Evolutionary conservation across 805 yeast species (phyloP).

Genomic region (Candida coquimbonensis): DNA sequence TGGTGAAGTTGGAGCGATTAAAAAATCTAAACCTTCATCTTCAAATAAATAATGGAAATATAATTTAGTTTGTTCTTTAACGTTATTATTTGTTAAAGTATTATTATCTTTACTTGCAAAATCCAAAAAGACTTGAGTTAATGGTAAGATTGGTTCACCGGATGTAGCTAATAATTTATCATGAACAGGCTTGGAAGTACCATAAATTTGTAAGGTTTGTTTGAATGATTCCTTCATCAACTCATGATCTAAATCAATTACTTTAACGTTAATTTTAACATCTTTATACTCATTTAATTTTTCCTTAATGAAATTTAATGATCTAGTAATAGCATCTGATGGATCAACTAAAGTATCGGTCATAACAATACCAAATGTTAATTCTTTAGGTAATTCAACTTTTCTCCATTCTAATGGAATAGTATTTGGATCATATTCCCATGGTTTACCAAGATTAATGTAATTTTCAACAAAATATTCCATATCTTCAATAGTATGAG

Average conservation of each 20-base stretch:
- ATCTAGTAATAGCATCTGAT: slow-evolving; percentile 56
- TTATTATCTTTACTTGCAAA: slow-evolving; percentile 52
- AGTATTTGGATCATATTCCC: slow-evolving; percentile 39
- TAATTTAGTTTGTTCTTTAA: slow-evolving; percentile 52
- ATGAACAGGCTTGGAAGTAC: slow-evolving; percentile 47
- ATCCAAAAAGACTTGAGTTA: slow-evolving; percentile 56
- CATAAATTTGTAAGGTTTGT: slow-evolving; percentile 55
- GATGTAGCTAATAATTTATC: slow-evolving; percentile 45
- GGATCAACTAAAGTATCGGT: slow-evolving; percentile 65
- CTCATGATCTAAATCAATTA: slow-evolving; percentile 47
- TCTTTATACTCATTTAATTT: slow-evolving; percentile 35
- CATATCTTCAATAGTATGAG: slow-evolving; percentile 57
- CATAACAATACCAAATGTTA: slow-evolving; percentile 54
- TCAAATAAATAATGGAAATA: slow-evolving; percentile 48
- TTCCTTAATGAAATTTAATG: slow-evolving; percentile 42
- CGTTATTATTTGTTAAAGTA: slow-evolving; percentile 48
- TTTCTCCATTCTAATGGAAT: slow-evolving; percentile 34
- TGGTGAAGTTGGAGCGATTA: slow-evolving; percentile 58
- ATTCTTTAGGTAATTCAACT: slow-evolving; percentile 28
- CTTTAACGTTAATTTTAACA: slow-evolving; percentile 37
- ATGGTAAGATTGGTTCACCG: slow-evolving; percentile 64
- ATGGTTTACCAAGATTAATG: slow-evolving; percentile 49
- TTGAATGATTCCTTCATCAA: slow-evolving; percentile 45
- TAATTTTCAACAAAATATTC: slow-evolving; percentile 60
- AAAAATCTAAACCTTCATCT: slow-evolving; percentile 53